These are phyloP conservation scores for Leccinum olivaceopallidum DNA, from an alignment of 768 basidiomycete genomes.

Conservation along the genomic window DNA sequence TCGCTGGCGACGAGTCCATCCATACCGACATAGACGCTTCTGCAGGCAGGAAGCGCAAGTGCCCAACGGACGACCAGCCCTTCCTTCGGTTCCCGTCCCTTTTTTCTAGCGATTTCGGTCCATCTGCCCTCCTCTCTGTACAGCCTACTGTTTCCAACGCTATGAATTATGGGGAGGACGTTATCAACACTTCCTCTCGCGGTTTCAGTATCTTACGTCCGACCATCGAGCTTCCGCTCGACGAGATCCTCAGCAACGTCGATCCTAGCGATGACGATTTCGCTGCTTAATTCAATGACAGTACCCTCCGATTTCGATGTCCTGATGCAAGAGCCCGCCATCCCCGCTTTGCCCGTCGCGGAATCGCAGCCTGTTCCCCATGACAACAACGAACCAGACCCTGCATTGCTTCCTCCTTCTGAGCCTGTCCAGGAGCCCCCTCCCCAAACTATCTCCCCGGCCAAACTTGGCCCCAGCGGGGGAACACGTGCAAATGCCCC, in stretches of 20 bases:
- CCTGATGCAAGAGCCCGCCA: slow-evolving; percentile 30
- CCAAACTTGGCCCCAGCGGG: slow-evolving; percentile 56
- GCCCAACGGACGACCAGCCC: slow-evolving; percentile 26
- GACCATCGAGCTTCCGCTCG: slow-evolving; percentile 84
- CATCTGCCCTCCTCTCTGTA: slow-evolving; percentile 69
- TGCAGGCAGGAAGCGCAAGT: slow-evolving; percentile 30
- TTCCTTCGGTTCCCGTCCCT: slow-evolving; percentile 70
- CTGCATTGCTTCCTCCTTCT: slow-evolving; percentile 32
- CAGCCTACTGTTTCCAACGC: slow-evolving; percentile 65
- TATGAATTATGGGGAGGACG: slow-evolving; percentile 79
- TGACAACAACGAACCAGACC: slow-evolving; percentile 5
- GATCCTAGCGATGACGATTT: slow-evolving; percentile 25
- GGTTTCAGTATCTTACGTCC: slow-evolving; percentile 67
- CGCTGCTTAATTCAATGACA: slow-evolving; percentile 7
- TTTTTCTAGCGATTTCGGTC: slow-evolving; percentile 71
- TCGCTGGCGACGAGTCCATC: too few species aligned
- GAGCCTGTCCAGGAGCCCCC: slow-evolving; percentile 39
- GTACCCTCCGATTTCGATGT: slow-evolving; percentile 23
- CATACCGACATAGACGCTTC: neutral
- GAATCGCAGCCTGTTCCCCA: slow-evolving; percentile 12
- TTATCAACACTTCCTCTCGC: slow-evolving; percentile 49
- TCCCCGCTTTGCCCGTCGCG: slow-evolving; percentile 11
- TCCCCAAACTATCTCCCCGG: slow-evolving; percentile 58
- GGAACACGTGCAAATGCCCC: slow-evolving; percentile 48
- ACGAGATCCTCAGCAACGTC: slow-evolving; percentile 60